Base-by-base conservation (phyloP, 768 basidiomycete species). In the Cubamyces lactineus region DNA sequence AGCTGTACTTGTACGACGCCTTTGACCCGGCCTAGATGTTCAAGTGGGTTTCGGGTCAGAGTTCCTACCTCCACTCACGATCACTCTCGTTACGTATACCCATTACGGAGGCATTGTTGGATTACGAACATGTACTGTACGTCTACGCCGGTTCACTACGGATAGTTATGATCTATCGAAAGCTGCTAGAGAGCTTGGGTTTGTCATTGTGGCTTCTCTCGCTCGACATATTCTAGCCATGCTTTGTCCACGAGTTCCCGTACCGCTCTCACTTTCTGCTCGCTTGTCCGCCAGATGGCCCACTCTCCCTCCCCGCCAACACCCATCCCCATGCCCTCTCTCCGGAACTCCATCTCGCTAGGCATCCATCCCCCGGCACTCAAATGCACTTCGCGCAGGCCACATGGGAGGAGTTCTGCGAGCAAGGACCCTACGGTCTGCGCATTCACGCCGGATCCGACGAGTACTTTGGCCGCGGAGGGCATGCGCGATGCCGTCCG, bases 401-500 rank as follows among this genome's bases (percentile, higher is more conserved):
- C 88, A 24, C 80, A 74, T 0, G 85, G 82, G 23, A 85, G 66
- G 40, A 92, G 76, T 19, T 74, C 66, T 21, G 78, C 67, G 52
- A 91, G 75, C 38, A 94, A 48, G 12, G 65, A 53, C 1, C 75
- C 70, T n/a, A 87, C 74, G 1, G 83, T 91, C 9, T 76, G 67
- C 7, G 79, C 70, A 65, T 88, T 91, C 57, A 94, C 84, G 1
- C 92, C 91, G 12, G 89, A 88, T 4, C 92, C 92, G 2, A 90
- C 87, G 64, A 93, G 82, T 51, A 94, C 81, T 9, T 28, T 59
- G 16, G 62, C 61, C 49, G 92, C 79, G 4, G 41, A 56, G n/a
- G 58, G 59, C 48, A 61, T 62, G 40, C 48, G 52, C 23, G 59
- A 64, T 46, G 19, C 65, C 38, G 40, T 66, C 50, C 55, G 64